phyloP scores from a whole-genome alignment of 108 stramenopile genomes.

The Fragilaria crotonensis region DNA sequence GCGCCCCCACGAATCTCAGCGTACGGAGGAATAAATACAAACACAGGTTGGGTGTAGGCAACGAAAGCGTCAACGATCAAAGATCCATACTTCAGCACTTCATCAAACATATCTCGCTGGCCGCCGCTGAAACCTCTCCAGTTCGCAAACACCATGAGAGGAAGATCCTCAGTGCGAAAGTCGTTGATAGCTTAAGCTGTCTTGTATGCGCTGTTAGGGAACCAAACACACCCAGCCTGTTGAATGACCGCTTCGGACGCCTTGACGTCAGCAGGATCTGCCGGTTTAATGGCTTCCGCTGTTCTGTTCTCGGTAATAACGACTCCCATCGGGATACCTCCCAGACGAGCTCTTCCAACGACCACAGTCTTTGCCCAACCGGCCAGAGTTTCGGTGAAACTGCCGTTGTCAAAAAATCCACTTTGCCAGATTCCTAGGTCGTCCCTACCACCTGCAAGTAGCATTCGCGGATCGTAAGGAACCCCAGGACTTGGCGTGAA shows the following conservation, averaged over 20 bases:
- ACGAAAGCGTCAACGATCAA: conserved; percentile 98
- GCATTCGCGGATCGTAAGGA: conserved; percentile 91
- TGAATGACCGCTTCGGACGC: conserved; percentile 87
- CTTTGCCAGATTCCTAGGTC: conserved; percentile 75
- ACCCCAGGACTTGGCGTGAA: conserved; percentile 73
- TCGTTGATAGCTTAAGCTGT: conserved; percentile 98
- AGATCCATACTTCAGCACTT: conserved; percentile 98
- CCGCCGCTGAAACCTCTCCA: conserved; percentile 99
- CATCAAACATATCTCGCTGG: conserved; percentile 99
- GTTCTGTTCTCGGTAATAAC: conserved; percentile 95
- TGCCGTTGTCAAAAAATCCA: conserved; percentile 97
- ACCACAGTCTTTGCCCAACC: conserved; percentile 99
- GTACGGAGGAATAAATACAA: conserved; percentile 98
- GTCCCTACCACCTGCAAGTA: conserved; percentile 78
- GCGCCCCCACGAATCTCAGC: conserved; percentile 99
- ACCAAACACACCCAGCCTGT: conserved; percentile 99
- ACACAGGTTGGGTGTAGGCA: conserved; percentile 95
- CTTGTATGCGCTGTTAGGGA: conserved; percentile 99
- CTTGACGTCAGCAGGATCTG: conserved; percentile 95
- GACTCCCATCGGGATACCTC: conserved; percentile 97
- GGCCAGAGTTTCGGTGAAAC: conserved; percentile 92
- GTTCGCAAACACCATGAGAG: conserved; percentile 97
- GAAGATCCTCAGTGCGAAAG: conserved; percentile 96
- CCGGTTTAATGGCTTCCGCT: conserved; percentile 89
- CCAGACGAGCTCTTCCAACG: conserved; percentile 93